Percentiles rank a stretch among this genome's conserved stretches.
These are phyloP conservation scores for Pulicaria dysenterica DNA, from an alignment of 129 eudicot genomes.

Conservation along the genomic window DNA sequence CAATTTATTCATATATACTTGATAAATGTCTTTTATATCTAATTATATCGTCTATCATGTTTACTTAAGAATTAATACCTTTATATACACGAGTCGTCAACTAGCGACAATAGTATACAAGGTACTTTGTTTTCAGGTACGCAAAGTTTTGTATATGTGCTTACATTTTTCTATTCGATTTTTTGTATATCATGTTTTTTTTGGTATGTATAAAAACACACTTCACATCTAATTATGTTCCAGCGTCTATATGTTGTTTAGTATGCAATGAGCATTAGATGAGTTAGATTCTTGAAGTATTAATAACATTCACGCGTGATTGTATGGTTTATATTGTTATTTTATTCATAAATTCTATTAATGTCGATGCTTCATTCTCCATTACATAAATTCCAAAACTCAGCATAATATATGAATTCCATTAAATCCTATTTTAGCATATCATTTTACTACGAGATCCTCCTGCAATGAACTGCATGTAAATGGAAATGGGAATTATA, in stretches of 20 bases:
- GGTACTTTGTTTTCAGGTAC: too few relatives aligned
- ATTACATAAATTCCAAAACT: conserved; percentile 17
- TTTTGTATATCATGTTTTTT: too few relatives aligned
- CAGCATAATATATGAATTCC: neutral
- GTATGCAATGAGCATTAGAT: neutral
- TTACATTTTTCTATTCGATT: too few relatives aligned
- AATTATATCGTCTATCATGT: too few relatives aligned
- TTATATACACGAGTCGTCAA: too few relatives aligned
- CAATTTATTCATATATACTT: too few relatives aligned
- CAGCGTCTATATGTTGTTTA: neutral
- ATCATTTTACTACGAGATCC: neutral
- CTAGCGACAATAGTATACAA: too few relatives aligned
- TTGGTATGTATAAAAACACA: too few relatives aligned
- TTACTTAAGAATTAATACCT: too few relatives aligned
- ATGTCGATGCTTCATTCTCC: conserved; percentile 21
- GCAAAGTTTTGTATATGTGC: too few relatives aligned
- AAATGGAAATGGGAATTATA: conserved; percentile 18
- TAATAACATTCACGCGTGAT: neutral
- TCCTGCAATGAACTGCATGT: neutral
- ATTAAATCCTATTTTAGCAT: neutral
- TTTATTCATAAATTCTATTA: neutral
- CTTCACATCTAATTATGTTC: too few relatives aligned
- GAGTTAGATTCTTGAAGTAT: neutral
- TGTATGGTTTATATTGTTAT: neutral
- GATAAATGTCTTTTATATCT: too few relatives aligned